A percentile compares a stretch with the other conserved stretches of the same genome.
Conservation (phyloP, 1,284 basidiomycete species). For the Cryptococcus floricola region DNA sequence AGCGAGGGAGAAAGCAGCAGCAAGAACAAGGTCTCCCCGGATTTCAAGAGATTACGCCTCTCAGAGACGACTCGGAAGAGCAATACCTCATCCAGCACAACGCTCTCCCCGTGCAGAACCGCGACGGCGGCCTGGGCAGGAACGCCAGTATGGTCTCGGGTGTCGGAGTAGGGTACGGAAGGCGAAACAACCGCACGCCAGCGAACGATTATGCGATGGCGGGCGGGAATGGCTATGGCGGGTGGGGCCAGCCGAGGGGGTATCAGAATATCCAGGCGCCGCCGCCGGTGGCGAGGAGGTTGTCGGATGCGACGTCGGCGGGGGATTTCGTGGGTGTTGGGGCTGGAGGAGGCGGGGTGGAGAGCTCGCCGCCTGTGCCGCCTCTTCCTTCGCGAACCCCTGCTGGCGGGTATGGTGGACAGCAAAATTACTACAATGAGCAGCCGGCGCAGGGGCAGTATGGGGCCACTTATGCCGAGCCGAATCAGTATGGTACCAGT, state of each 20-base stretch:
- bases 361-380: slow-evolving; percentile 3
- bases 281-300: slow-evolving; percentile 17
- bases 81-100: slow-evolving; percentile 37
- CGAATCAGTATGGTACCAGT: slow-evolving; percentile 2
- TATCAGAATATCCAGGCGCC: slow-evolving; percentile 15
- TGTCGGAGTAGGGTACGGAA: slow-evolving; percentile 41
- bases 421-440: slow-evolving; percentile 11
- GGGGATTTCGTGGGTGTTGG: slow-evolving; percentile 39
- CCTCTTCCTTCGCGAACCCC: slow-evolving; percentile 1
- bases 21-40: slow-evolving; percentile 40
- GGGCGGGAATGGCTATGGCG: slow-evolving; percentile 1
- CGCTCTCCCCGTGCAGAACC: slow-evolving; percentile 2
- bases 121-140: slow-evolving; percentile 16
- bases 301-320: slow-evolving; percentile 18
- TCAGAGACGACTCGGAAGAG: slow-evolving; percentile 32
- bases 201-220: slow-evolving; percentile 4
- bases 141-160: slow-evolving; percentile 33
- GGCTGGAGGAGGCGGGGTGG: slow-evolving; percentile 31
- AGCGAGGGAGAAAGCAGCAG: slow-evolving; percentile 35
- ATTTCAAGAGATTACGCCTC: slow-evolving; percentile 35
- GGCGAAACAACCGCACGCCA: slow-evolving; percentile 16
- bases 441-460: slow-evolving; percentile 1
- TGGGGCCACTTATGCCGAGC: slow-evolving; percentile 13
- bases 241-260: slow-evolving; percentile 9
- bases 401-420: slow-evolving; percentile 11